phyloP scores from a whole-genome alignment of 495 filamentous ascomycete species.

The Aspergillus incahuasiensis region DNA sequence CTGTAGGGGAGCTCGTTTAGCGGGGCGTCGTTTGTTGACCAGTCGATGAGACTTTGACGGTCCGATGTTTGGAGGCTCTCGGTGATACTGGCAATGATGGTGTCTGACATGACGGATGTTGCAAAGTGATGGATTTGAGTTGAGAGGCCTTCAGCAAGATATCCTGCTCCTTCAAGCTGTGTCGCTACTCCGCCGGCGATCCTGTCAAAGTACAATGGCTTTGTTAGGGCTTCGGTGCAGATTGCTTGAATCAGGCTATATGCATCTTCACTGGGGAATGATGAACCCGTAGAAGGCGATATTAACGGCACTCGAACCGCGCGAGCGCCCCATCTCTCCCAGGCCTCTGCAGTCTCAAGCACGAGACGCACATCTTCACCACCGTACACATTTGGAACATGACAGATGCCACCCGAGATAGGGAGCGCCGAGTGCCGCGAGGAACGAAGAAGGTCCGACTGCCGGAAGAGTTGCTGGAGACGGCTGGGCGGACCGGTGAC shows the following conservation, averaged over 20 bases:
- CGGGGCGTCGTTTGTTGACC: neutral
- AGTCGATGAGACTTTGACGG: neutral
- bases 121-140: neutral
- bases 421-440: slow-evolving; percentile 26
- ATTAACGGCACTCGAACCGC: neutral
- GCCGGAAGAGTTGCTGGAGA: slow-evolving; percentile 25
- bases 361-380: slow-evolving; percentile 18
- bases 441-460: slow-evolving; percentile 26
- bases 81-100: neutral
- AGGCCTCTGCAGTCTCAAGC: neutral
- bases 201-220: neutral
- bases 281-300: neutral
- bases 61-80: neutral
- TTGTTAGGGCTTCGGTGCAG: neutral
- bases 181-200: neutral
- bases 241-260: neutral
- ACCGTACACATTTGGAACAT: slow-evolving; percentile 40
- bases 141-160: too few relatives aligned
- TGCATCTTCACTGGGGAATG: neutral
- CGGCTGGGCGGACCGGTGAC: slow-evolving; percentile 42
- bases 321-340: neutral
- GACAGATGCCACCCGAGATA: slow-evolving; percentile 34
- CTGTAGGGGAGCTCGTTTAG: neutral
- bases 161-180: neutral
- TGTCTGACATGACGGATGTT: neutral